Base-by-base conservation (phyloP, 306 rosid species). In the Sechiopsis laciniata region DNA sequence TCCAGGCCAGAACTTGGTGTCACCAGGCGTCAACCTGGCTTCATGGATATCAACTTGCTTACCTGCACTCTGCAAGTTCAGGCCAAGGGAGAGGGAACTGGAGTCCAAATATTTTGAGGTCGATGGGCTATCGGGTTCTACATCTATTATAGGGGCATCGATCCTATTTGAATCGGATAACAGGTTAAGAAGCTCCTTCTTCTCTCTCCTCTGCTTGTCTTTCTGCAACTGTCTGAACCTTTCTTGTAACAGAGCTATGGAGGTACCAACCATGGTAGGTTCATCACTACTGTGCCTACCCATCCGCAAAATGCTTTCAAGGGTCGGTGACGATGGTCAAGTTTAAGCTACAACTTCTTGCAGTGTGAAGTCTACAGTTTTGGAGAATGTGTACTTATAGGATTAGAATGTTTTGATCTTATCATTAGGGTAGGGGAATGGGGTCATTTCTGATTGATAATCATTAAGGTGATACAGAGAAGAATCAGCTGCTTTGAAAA, bases 241-340 rank as follows among this genome's bases (percentile, higher is more conserved):
- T 75, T 90, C 95, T 78, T 94, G 98, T 78, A 94, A 86, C 29
- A 94, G 90, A 73, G 92, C 97, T 79, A 94, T 94, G 82, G 98
- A 94, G 72, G 96, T 83, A 51, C 84, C 82, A 48, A 80, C 89
- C 78, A 62, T 78, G 63, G 89, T 82, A 60, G 91, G 82, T 77
- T 90, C 87, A 75, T 90, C 87, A 75, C 77, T 70, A 75, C 77
- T 83, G 65, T 84, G 87, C 83, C 90, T 85, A 58, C 92, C 86
- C 97, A 92, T 92, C 77, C 77, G 55, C 63, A n/a, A 75, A 20
- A 75, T 60, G 72, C 67, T 32, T 54, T 42, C 48, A 42, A 42
- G 48, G 48, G 48, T 42, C 2, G 11, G 48, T 9, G 48, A 42
- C 76, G 68, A 53, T 40, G 29, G 71, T 42, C 48, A 80, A 76